Conservation (phyloP, 2,329 filamentous ascomycete species). For the Paraphoma sp. region DNA sequence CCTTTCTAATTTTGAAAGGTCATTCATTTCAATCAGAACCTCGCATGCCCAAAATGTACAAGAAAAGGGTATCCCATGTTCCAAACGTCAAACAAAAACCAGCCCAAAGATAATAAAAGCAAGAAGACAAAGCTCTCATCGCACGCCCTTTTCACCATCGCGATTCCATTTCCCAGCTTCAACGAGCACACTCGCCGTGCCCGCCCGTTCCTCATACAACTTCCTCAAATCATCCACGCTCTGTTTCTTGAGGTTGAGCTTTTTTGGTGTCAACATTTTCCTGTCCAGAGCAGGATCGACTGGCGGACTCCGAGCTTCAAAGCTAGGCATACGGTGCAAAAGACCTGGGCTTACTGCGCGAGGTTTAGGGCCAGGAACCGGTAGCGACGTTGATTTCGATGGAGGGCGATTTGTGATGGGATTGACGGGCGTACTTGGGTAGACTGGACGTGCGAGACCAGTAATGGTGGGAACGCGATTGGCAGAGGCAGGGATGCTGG, state of each 20-base stretch:
- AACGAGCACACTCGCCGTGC: constrained; percentile 44
- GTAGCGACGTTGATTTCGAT: constrained; percentile 39
- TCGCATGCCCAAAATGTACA: not conserved
- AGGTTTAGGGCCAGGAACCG: constrained; percentile 36
- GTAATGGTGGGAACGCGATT: constrained; percentile 42
- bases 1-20: no score
- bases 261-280: constrained; percentile 35
- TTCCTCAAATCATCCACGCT: constrained; percentile 56
- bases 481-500: constrained; percentile 37
- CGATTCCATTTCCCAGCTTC: constrained; percentile 15
- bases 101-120: not conserved
- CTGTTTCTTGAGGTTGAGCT: constrained; percentile 52
- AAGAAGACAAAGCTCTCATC: not conserved
- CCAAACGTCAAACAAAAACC: not conserved
- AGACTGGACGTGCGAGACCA: constrained; percentile 47
- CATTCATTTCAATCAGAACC: no score
- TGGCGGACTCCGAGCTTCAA: constrained; percentile 40
- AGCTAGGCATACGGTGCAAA: constrained; percentile 56
- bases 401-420: constrained; percentile 32
- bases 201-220: constrained; percentile 57
- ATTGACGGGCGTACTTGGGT: constrained; percentile 27
- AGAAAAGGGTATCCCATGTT: constrained; percentile 3
- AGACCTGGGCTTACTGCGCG: constrained; percentile 50
- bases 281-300: constrained; percentile 18
- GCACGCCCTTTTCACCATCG: not conserved